These are phyloP conservation scores for Dipteronia sinensis DNA, from an alignment of 345 rosid genomes.

Conservation along the genomic window DNA sequence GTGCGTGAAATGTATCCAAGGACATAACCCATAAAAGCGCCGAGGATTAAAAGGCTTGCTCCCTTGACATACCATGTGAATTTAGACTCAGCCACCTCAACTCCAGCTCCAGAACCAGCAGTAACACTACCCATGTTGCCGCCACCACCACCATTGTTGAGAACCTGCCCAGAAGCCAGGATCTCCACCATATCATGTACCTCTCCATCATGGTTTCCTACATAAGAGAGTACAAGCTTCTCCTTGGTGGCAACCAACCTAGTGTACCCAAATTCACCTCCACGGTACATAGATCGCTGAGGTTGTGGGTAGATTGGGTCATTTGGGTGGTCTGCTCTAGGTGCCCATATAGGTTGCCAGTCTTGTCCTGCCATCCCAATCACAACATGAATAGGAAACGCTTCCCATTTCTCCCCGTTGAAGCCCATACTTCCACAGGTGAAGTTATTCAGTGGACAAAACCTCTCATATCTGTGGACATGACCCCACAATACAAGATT, in stretches of 20 bases:
- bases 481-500: constrained; percentile 95
- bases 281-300: constrained; percentile 67
- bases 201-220: constrained; percentile 87
- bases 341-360: constrained; percentile 86
- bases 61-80: constrained; percentile 60
- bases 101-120: constrained; percentile 14
- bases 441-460: constrained; percentile 81
- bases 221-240: constrained; percentile 67
- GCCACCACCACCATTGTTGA: constrained; percentile 36
- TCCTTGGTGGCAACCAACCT: constrained; percentile 78
- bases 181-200: constrained; percentile 87
- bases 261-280: constrained; percentile 93
- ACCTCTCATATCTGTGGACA: constrained; percentile 91
- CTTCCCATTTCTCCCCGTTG: constrained; percentile 49
- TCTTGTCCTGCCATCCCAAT: constrained; percentile 98
- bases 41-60: constrained; percentile 71
- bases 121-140: constrained; percentile 6
- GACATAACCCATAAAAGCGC: constrained; percentile 63
- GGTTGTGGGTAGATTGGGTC: constrained; percentile 85
- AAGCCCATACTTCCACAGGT: constrained; percentile 54
- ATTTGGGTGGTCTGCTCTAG: constrained; percentile 63
- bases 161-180: constrained; percentile 69
- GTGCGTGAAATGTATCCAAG: constrained; percentile 60
- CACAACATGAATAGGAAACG: constrained; percentile 79
- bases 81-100: constrained; percentile 27